Evolutionary conservation across 192 early-diverging fungal species (phyloP).

Genomic region (Mortierella hygrophila): DNA sequence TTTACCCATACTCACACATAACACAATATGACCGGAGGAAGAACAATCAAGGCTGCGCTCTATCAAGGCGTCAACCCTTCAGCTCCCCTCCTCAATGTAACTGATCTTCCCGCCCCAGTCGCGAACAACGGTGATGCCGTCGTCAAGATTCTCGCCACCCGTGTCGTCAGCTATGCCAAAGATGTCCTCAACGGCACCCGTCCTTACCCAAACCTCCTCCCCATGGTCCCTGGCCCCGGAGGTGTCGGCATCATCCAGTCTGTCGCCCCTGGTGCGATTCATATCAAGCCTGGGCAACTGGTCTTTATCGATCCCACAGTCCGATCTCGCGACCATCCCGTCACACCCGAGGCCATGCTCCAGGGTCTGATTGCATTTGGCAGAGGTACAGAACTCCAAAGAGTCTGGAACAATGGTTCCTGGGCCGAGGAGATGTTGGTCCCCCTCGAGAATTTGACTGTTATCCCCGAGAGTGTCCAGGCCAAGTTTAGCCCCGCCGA

Average conservation of each 20-base stretch:
- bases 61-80: conserved; percentile 22
- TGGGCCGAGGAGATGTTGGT: conserved; percentile 43
- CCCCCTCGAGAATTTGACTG: conserved; percentile 42
- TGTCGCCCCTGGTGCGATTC: conserved; percentile 25
- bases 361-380: conserved; percentile 43
- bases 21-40: not conserved
- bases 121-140: conserved; percentile 38
- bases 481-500: conserved; percentile 10
- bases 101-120: conserved; percentile 25
- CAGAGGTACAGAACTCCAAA: conserved; percentile 12
- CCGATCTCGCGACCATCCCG: conserved; percentile 48
- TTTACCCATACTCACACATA: not conserved
- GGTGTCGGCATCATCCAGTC: conserved; percentile 40
- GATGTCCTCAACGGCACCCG: conserved; percentile 31
- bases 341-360: conserved; percentile 29
- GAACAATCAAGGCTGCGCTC: conserved; percentile 25
- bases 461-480: conserved; percentile 29
- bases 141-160: conserved; percentile 48
- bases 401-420: conserved; percentile 38
- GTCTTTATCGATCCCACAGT: conserved; percentile 52
- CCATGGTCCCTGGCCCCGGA: conserved; percentile 47
- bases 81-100: conserved; percentile 10
- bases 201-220: conserved; percentile 32
- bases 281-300: conserved; percentile 39
- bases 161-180: conserved; percentile 30